phyloP scores from a whole-genome alignment of 805 yeast genomes.

The Saccharomycopsis vini region DNA sequence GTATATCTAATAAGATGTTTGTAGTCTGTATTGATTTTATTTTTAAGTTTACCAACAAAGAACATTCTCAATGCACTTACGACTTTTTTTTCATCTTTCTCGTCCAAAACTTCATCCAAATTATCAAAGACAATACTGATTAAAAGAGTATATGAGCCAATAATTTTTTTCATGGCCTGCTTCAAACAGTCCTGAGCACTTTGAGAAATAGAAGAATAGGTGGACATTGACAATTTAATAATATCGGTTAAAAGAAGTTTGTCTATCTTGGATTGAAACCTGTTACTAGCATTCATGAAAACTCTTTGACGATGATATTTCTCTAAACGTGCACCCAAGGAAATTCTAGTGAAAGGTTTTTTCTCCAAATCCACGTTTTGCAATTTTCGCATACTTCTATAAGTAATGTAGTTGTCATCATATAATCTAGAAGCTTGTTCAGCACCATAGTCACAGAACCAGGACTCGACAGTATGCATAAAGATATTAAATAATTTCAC shows the following conservation, averaged over 20 bases:
- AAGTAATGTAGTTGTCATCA: constrained; percentile 44
- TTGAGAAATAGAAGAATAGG: constrained; percentile 58
- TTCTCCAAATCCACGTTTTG: constrained; percentile 56
- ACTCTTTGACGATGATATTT: constrained; percentile 70
- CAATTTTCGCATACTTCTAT: constrained; percentile 45
- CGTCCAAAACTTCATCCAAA: constrained; percentile 40
- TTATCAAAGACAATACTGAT: constrained; percentile 40
- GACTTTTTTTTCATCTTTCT: constrained; percentile 43
- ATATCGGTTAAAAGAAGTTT: constrained; percentile 55
- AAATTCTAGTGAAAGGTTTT: constrained; percentile 68
- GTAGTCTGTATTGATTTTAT: constrained; percentile 50
- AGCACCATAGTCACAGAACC: constrained; percentile 75
- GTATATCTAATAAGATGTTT: constrained; percentile 40
- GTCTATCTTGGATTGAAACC: constrained; percentile 63
- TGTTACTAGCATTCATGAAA: constrained; percentile 58
- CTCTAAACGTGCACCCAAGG: constrained; percentile 66
- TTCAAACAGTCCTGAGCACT: constrained; percentile 62
- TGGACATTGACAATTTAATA: constrained; percentile 53
- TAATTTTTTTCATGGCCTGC: constrained; percentile 59
- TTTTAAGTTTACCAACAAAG: constrained; percentile 45
- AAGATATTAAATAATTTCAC: constrained; percentile 52
- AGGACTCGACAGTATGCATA: constrained; percentile 56
- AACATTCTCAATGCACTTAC: constrained; percentile 59
- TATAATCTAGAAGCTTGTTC: constrained; percentile 54
- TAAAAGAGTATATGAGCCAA: constrained; percentile 54